Base-by-base conservation (phyloP, 257 asterid species). In the Scutellaria galericulata region DNA sequence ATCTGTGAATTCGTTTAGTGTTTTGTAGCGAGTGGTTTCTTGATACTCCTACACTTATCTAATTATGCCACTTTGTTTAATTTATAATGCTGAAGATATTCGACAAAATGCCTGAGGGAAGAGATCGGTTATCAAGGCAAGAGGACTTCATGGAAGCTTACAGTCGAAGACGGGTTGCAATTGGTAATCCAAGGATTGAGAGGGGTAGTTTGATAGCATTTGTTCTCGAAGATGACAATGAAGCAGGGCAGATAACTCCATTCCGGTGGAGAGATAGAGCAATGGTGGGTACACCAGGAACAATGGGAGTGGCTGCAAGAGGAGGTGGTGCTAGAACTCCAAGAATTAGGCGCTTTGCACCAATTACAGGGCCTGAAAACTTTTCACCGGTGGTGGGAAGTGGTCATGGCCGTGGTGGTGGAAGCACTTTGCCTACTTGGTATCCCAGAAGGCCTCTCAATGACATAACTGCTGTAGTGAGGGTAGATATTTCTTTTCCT, bases 41-140 rank as follows among this genome's bases (percentile, higher is more conserved):
- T 41, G 50, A 53, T 64, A 24, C 40, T 62, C 2, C 20, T 40
- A 40, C 37, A 40, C 20, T 15, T 1, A 35, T 59, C 20, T 27
- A 24, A 58, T 18, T 31, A 4, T 35, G 22, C 15, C 35, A 39
- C 45, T 55, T 31, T 9, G n/a, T 18, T 56, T 51, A 27, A 12
- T 53, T 62, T 61, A 39, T n/a, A n/a, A 5, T 14, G 68, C 22
- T 44, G 68, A 56, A 79, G 68, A 51, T 65, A 60, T 70, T 74
- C 12, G 71, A 61, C 40, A 67, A 57, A 77, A 88, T 90, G 97
- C 78, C 93, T 37, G 93, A 82, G 64, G 74, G 87, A 54, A 86
- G 97, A 78, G 93, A 90, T 75, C 77, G 97, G 61, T 55, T 87
- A 37, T 39, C 84, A 3, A 81, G 90, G 82, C 77, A 72, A 4